phyloP scores from a whole-genome alignment of 2,329 filamentous ascomycete genomes.

The Diaporthe velutina region DNA sequence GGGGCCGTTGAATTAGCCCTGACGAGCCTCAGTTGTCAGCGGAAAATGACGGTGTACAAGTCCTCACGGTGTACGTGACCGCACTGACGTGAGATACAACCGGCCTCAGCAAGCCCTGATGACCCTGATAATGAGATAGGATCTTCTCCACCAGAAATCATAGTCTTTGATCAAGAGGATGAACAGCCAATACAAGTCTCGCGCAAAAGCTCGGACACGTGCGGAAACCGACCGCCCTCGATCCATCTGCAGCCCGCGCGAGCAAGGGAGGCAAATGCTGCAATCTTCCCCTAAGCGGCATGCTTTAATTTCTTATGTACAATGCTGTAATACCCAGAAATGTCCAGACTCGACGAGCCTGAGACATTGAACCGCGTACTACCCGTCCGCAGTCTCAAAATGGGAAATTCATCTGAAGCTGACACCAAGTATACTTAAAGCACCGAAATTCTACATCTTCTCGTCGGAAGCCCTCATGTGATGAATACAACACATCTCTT shows the following conservation, averaged over 20 bases:
- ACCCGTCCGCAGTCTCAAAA: background rate
- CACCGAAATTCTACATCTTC: background rate
- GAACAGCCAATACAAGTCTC: conserved; percentile 12
- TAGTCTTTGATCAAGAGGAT: conserved; percentile 25
- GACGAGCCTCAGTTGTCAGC: too few species aligned
- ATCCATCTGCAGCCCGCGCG: conserved; percentile 33
- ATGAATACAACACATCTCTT: background rate
- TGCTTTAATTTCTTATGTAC: background rate
- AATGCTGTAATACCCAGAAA: background rate
- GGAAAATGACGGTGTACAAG: background rate
- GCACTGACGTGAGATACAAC: background rate
- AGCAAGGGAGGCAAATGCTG: conserved; percentile 23
- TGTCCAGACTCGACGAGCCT: background rate
- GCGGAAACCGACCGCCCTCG: conserved; percentile 23
- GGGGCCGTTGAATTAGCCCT: background rate
- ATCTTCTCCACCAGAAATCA: conserved; percentile 39
- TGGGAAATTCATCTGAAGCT: too few species aligned
- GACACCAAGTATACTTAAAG: background rate
- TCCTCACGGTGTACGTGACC: background rate
- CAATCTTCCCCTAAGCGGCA: conserved; percentile 38
- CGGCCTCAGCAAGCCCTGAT: background rate
- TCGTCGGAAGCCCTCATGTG: background rate
- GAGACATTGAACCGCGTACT: background rate
- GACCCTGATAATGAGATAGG: conserved; percentile 34
- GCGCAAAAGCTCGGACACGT: conserved; percentile 42